These are phyloP conservation scores for Apiotrichum sp. DNA, from an alignment of 1,284 basidiomycete species.

Conservation along the genomic window DNA sequence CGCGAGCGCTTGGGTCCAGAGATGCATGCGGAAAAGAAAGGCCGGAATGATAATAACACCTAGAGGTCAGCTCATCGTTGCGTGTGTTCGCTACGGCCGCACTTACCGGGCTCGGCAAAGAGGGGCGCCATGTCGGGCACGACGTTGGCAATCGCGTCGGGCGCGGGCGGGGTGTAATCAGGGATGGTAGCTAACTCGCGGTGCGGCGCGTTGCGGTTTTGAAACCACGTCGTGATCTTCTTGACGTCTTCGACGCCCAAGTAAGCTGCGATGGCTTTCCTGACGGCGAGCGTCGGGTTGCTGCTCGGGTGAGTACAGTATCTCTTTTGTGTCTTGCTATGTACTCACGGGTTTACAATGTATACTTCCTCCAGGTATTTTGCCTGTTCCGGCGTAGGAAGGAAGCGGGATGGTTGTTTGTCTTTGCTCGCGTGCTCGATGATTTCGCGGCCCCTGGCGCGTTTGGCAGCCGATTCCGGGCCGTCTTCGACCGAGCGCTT, in stretches of 20 bases:
- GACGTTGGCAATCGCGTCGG: not conserved
- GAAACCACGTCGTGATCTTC: not conserved
- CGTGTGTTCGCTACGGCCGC: not conserved
- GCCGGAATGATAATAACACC: slow-evolving; percentile 23
- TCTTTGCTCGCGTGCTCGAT: not conserved
- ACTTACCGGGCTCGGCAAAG: no score
- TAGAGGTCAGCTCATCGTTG: slow-evolving; percentile 12
- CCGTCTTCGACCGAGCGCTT: no score
- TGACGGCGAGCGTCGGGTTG: not conserved
- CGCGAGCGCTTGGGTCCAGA: slow-evolving; percentile 32
- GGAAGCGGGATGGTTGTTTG: not conserved
- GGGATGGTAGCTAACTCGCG: not conserved
- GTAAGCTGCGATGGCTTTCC: not conserved
- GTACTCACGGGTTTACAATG: not conserved
- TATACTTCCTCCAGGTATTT: not conserved
- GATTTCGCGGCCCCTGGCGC: no score
- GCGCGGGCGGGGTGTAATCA: not conserved
- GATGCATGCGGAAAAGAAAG: slow-evolving; percentile 22
- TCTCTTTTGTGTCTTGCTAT: no score
- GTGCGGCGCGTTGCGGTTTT: not conserved
- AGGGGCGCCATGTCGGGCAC: no score
- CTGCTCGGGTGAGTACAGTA: no score
- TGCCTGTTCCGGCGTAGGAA: not conserved
- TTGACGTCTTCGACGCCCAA: not conserved
- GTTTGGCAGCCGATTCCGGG: no score